Evolutionary conservation across 2,329 filamentous ascomycete genomes (phyloP).

Genomic region (Fusarium goolgardi): DNA sequence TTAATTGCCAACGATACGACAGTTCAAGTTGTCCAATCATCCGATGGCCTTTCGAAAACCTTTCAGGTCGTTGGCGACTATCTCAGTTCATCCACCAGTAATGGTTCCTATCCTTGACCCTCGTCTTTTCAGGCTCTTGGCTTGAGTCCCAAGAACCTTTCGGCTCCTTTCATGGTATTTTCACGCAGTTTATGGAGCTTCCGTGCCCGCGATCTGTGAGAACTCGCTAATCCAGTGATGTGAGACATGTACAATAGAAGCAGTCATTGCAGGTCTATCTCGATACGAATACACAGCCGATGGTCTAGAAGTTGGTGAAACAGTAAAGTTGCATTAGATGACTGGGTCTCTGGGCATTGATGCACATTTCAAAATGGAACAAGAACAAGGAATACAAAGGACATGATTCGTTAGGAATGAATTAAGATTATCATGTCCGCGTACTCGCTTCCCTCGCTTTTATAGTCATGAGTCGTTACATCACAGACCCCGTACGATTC

Average conservation of each 20-base stretch:
- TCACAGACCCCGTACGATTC: not conserved
- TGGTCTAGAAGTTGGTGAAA: not conserved
- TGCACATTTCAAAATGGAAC: not conserved
- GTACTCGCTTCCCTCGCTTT: not conserved
- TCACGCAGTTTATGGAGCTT: not conserved
- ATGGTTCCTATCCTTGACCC: not conserved
- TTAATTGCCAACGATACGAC: not conserved
- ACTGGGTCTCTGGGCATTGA: not conserved
- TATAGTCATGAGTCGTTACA: not conserved
- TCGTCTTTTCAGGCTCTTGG: not conserved
- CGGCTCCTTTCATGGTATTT: not conserved
- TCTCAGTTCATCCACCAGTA: not conserved
- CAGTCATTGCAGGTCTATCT: not conserved
- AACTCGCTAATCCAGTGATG: not conserved
- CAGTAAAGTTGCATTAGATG: not conserved
- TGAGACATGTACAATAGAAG: not conserved
- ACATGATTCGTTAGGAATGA: not conserved
- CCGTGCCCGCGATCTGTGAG: not conserved
- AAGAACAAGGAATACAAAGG: not conserved
- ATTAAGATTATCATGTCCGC: not conserved
- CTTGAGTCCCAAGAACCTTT: not conserved
- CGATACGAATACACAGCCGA: not conserved
- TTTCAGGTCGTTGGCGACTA: not conserved
- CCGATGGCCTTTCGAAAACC: not conserved
- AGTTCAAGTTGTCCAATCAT: not conserved